Base-by-base conservation (phyloP, 306 rosid genomes). In the Acmispon strigosus region DNA sequence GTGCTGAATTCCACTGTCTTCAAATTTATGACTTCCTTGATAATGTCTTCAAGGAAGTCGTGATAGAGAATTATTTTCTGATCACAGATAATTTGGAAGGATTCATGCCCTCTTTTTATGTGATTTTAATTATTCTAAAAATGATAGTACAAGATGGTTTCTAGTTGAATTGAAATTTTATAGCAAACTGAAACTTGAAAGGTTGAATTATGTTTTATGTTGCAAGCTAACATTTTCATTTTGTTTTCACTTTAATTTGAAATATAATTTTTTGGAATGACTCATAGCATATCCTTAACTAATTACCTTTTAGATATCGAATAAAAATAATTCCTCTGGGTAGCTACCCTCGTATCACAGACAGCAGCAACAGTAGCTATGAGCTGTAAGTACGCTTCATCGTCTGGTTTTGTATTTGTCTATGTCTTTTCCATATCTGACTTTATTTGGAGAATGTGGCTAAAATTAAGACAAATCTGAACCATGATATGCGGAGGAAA, bases 321-420 rank as follows among this genome's bases (percentile, higher is more conserved):
- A 87, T 90, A 80, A 94, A 94, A 84, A 94, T 94, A 83, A 76
- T 90, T 84, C 98, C 97, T 42, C 84, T 94, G 95, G 97, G 97
- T 44, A 94, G 98, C 89, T 94, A 90, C 74, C 98, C 97, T 75
- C 89, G 97, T 11, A 91, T 94, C 80, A 84, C 84, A 78, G 96
- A 94, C 80, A 80, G 72, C 85, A 87, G 51, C 81, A 90, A 84
- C 73, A 82, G 60, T 71, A 91, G 92, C 45, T 91, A 80, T 75
- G 97, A 94, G 69, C 84, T 94, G 98, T 94, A 80, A 91, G 98
- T 85, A 54, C 68, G 62, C 65, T 32, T 44, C 18, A 15, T 41
- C 36, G 51, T 62, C 37, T 16, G 53, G n/a, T 62, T 16, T 32
- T 51, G 24, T 54, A 13, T 16, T 37, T 29, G 4, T 55, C 47